phyloP scores from a whole-genome alignment of 176 grass and related monocot species.

The Ensete glaucum region DNA sequence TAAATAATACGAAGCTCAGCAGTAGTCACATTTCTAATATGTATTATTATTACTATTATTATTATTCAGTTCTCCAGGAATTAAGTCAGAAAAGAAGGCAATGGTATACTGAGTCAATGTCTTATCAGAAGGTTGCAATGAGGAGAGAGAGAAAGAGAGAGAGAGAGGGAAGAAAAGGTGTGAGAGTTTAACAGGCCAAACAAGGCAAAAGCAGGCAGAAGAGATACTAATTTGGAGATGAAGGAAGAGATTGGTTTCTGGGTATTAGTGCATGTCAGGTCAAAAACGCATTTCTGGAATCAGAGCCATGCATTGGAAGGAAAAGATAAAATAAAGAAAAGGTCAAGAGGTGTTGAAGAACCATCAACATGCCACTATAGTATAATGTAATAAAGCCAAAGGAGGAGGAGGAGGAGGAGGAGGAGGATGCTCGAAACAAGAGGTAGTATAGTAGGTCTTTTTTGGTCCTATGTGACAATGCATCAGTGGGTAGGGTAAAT shows the following conservation, averaged over 20 bases:
- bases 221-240: not conserved
- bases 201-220: not conserved
- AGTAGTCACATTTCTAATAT: no score
- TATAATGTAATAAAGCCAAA: slow-evolving; percentile 40
- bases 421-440: slow-evolving; percentile 47
- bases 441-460: slow-evolving; percentile 34
- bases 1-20: no score
- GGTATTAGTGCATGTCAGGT: slow-evolving; percentile 71
- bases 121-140: not conserved
- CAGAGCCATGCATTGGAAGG: slow-evolving; percentile 78
- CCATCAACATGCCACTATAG: slow-evolving; percentile 26
- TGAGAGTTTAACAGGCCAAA: no score
- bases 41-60: no score
- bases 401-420: not conserved
- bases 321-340: slow-evolving; percentile 63
- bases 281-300: slow-evolving; percentile 72
- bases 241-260: slow-evolving; percentile 39
- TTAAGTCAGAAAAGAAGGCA: slow-evolving; percentile 2
- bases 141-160: not conserved
- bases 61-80: no score
- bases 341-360: slow-evolving; percentile 55
- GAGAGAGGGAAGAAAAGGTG: not conserved
- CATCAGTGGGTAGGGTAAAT: slow-evolving; percentile 35
- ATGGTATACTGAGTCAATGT: not conserved
- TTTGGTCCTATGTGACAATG: slow-evolving; percentile 75